Percentiles rank a stretch among this genome's conserved stretches.
phyloP scores from a whole-genome alignment of 2,329 filamentous ascomycete species.

The Nothophoma quercina region DNA sequence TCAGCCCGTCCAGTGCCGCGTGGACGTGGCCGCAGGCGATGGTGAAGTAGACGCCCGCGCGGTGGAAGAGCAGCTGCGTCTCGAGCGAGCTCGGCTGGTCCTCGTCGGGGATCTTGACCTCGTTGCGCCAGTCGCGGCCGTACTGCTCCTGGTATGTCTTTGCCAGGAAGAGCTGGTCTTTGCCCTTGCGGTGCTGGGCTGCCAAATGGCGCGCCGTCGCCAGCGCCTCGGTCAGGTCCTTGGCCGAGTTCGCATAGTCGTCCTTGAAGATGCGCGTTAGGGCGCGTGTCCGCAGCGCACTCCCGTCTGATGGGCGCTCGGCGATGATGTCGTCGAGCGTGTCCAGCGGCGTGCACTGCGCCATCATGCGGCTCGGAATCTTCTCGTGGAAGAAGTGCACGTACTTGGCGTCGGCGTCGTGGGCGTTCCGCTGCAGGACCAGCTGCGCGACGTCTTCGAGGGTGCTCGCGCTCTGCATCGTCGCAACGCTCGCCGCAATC shows the following conservation, averaged over 20 bases:
- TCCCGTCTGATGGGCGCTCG: conserved; percentile 68
- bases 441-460: conserved; percentile 78
- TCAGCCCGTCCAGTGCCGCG: conserved; percentile 60
- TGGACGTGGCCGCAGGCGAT: conserved; percentile 73
- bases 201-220: conserved; percentile 61
- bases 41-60: conserved; percentile 74
- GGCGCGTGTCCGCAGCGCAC: conserved; percentile 75
- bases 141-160: conserved; percentile 52
- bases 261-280: conserved; percentile 78
- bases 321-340: conserved; percentile 73
- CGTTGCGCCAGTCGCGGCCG: conserved; percentile 57
- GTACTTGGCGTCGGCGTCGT: conserved; percentile 78
- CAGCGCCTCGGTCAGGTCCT: conserved; percentile 75
- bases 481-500: conserved; percentile 81
- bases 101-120: conserved; percentile 63
- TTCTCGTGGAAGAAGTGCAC: conserved; percentile 95
- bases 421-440: conserved; percentile 74
- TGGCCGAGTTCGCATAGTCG: conserved; percentile 72
- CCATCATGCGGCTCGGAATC: conserved; percentile 77
- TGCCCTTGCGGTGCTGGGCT: conserved; percentile 60
- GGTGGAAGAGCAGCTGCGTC: conserved; percentile 77
- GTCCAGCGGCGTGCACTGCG: conserved; percentile 72
- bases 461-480: conserved; percentile 80
- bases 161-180: conserved; percentile 62
- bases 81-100: conserved; percentile 79